phyloP scores from a whole-genome alignment of 2,329 filamentous ascomycete genomes.

The Aspergillus arachidicola region DNA sequence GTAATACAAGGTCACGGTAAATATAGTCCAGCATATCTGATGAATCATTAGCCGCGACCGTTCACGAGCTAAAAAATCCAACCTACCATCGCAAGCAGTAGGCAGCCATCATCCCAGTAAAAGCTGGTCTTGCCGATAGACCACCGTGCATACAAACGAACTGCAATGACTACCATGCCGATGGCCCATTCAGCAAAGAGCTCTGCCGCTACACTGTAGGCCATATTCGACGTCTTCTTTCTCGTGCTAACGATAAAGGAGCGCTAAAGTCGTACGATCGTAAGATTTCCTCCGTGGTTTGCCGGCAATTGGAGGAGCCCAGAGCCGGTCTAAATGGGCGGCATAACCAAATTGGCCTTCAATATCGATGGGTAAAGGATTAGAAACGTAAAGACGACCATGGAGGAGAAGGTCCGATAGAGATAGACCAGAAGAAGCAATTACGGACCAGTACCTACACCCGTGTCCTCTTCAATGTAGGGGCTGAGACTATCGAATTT shows the following conservation, averaged over 20 bases:
- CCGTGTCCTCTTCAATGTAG: not conserved
- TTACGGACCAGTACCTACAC: not conserved
- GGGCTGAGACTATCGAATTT: not conserved
- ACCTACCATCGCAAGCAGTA: slow-evolving; percentile 15
- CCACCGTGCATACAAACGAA: slow-evolving; percentile 24
- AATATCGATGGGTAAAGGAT: not conserved
- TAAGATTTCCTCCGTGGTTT: not conserved
- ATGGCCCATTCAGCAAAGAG: slow-evolving; percentile 23
- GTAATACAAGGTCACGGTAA: slow-evolving; percentile 18
- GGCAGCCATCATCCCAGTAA: slow-evolving; percentile 22
- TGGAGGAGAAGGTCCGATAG: not conserved
- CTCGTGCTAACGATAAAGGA: not conserved
- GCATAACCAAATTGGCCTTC: not conserved
- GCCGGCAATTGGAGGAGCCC: not conserved
- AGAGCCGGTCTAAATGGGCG: not conserved
- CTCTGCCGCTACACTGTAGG: slow-evolving; percentile 20
- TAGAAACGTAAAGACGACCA: not conserved
- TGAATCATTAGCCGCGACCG: not conserved
- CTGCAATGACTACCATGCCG: slow-evolving; percentile 17
- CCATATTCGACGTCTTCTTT: slow-evolving; percentile 3
- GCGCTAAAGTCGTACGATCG: not conserved
- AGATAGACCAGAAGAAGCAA: not conserved
- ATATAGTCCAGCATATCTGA: slow-evolving; percentile 22
- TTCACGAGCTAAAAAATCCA: not conserved
- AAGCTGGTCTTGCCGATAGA: slow-evolving; percentile 15